A percentile compares a stretch with the other conserved stretches of the same genome.
Conservation (phyloP, 768 basidiomycete genomes). For the Hypholoma sublateritium region DNA sequence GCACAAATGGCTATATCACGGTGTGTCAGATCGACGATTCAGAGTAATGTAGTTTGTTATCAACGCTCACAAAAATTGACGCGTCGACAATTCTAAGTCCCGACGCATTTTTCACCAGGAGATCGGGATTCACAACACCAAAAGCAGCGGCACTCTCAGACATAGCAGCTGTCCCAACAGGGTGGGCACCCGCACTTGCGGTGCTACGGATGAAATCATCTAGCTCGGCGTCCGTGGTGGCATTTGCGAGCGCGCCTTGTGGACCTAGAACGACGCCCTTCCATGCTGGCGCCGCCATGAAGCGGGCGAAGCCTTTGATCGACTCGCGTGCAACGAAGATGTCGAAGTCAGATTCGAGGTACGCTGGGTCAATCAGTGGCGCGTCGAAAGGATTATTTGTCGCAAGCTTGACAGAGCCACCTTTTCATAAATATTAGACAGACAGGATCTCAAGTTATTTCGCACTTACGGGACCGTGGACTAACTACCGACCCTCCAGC, state of each 20-base stretch:
- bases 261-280: constrained; percentile 24
- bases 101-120: constrained; percentile 27
- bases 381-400: constrained; percentile 41
- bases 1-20: constrained; percentile 15
- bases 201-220: constrained; percentile 14
- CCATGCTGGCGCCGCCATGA: constrained; percentile 25
- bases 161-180: constrained; percentile 28
- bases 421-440: not conserved
- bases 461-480: constrained; percentile 6
- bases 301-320: constrained; percentile 16
- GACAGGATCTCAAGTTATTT: constrained; percentile 4
- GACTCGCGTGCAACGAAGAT: constrained; percentile 22
- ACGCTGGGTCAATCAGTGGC: constrained; percentile 49
- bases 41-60: not conserved
- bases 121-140: constrained; percentile 33
- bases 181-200: constrained; percentile 19
- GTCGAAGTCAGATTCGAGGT: constrained; percentile 32
- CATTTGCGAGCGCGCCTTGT: constrained; percentile 9
- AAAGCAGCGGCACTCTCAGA: constrained; percentile 20
- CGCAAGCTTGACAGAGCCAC: constrained; percentile 29
- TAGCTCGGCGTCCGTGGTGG: constrained; percentile 23
- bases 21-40: not conserved
- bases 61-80: constrained; percentile 27
- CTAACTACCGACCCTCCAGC: constrained; percentile 7
- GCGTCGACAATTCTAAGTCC: constrained; percentile 36